These are phyloP conservation scores for Pythium myriotylum DNA, from an alignment of 352 stramenopile species.

Conservation along the genomic window DNA sequence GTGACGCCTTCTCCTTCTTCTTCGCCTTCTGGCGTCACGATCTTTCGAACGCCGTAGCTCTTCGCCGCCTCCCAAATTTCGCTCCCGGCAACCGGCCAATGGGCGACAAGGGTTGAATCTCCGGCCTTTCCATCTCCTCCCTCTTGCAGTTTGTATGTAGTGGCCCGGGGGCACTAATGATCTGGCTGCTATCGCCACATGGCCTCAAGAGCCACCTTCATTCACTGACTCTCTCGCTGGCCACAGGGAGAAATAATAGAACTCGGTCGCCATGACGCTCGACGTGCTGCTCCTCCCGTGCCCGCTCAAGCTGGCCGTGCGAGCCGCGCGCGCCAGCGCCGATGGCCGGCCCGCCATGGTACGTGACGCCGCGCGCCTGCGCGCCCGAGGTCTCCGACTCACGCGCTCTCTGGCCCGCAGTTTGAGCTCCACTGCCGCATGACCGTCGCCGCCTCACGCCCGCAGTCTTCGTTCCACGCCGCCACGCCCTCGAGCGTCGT, in stretches of 20 bases:
- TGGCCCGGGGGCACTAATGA: neutral
- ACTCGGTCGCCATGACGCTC: conserved; percentile 15
- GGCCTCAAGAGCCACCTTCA: conserved; percentile 3
- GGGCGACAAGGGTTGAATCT: conserved; percentile 22
- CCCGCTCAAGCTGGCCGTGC: conserved; percentile 31
- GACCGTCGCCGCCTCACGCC: conserved; percentile 7
- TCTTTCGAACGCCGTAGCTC: neutral
- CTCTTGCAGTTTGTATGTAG: conserved; percentile 5
- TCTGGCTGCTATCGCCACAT: conserved; percentile 5
- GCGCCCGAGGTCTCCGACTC: neutral
- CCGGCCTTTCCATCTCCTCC: conserved; percentile 3
- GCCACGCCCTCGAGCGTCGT: conserved; percentile 21
- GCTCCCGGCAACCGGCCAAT: neutral
- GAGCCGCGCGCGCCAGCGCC: conserved; percentile 22
- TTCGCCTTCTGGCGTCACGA: neutral
- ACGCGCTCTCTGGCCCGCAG: conserved; percentile 12
- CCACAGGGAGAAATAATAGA: conserved; percentile 1
- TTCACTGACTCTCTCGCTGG: conserved; percentile 25
- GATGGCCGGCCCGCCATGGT: conserved; percentile 21
- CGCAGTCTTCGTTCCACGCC: conserved; percentile 11
- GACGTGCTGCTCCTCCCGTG: conserved; percentile 30
- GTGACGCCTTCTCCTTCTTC: neutral
- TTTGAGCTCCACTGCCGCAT: conserved; percentile 25
- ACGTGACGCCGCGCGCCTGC: neutral
- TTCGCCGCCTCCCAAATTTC: neutral